phyloP scores from a whole-genome alignment of 2,329 filamentous ascomycete genomes.

The Fusarium sp. region DNA sequence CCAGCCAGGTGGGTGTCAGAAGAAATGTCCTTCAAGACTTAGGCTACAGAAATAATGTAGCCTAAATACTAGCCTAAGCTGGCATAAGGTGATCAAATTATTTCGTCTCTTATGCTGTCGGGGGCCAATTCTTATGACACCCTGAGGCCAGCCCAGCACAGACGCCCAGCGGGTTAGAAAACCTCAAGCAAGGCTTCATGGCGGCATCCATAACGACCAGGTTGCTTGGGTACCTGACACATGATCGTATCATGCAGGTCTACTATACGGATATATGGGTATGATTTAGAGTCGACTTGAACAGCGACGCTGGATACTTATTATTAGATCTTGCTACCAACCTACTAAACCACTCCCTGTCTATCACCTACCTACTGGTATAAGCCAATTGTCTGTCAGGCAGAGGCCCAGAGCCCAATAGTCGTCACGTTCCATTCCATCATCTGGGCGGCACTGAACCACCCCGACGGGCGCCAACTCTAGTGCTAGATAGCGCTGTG shows the following conservation, averaged over 20 bases:
- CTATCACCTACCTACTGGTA: neutral
- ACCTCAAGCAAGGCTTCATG: slow-evolving; percentile 27
- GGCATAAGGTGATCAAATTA: too few species aligned
- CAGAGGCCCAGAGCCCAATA: neutral
- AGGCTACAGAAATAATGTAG: too few species aligned
- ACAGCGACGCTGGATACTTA: neutral
- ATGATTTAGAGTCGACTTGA: neutral
- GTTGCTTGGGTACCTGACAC: slow-evolving; percentile 14
- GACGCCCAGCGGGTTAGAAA: slow-evolving; percentile 19
- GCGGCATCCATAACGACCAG: slow-evolving; percentile 21
- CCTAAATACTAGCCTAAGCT: too few species aligned
- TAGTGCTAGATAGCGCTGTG: slow-evolving; percentile 44
- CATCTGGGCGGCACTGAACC: slow-evolving; percentile 18
- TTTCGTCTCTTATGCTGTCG: too few species aligned
- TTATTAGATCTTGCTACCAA: slow-evolving; percentile 1
- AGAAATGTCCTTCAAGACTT: too few species aligned
- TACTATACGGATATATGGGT: neutral
- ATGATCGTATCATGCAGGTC: slow-evolving; percentile 22
- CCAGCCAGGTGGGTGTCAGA: neutral
- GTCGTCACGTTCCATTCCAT: slow-evolving; percentile 4
- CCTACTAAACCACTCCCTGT: neutral
- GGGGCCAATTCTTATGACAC: too few species aligned
- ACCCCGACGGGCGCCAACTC: slow-evolving; percentile 39
- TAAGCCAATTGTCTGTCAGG: slow-evolving; percentile 7
- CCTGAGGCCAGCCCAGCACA: slow-evolving; percentile 14